These are phyloP conservation scores for Leishmania arabica DNA, from an alignment of 208 protist species.

Conservation along the genomic window DNA sequence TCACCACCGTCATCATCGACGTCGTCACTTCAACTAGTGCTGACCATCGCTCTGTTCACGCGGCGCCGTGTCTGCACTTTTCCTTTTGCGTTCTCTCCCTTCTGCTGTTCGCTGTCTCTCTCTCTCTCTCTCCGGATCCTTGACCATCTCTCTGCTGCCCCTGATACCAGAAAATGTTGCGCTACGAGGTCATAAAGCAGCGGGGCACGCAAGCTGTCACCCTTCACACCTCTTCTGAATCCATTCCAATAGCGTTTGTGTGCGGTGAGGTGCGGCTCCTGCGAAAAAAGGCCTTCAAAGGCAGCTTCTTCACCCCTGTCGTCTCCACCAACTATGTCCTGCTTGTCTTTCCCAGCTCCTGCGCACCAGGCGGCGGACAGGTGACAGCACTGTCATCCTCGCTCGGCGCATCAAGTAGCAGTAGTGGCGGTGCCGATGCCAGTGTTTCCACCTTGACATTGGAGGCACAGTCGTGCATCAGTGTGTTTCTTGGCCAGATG, in stretches of 20 bases:
- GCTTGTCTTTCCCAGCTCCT: conserved; percentile 60
- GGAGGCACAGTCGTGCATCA: conserved; percentile 42
- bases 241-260: conserved; percentile 7
- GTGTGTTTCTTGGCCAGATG: conserved; percentile 27
- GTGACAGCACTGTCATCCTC: conserved; percentile 1
- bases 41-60: background rate
- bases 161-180: conserved; percentile 7
- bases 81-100: background rate
- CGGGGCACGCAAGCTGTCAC: conserved; percentile 22
- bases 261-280: conserved; percentile 59
- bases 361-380: background rate
- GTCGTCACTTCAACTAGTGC: background rate
- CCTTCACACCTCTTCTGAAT: conserved; percentile 13
- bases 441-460: conserved; percentile 7
- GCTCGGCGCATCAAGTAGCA: background rate
- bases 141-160: background rate
- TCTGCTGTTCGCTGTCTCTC: background rate
- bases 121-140: background rate
- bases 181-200: conserved; percentile 20
- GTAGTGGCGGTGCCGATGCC: background rate
- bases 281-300: conserved; percentile 65
- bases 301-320: conserved; percentile 75
- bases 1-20: background rate
- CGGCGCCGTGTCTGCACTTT: background rate
- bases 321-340: conserved; percentile 68